Percentiles rank a stretch among this genome's conserved stretches.
Evolutionary conservation across 1,284 basidiomycete genomes (phyloP).

Genomic region (Mrakiaceae sp.): DNA sequence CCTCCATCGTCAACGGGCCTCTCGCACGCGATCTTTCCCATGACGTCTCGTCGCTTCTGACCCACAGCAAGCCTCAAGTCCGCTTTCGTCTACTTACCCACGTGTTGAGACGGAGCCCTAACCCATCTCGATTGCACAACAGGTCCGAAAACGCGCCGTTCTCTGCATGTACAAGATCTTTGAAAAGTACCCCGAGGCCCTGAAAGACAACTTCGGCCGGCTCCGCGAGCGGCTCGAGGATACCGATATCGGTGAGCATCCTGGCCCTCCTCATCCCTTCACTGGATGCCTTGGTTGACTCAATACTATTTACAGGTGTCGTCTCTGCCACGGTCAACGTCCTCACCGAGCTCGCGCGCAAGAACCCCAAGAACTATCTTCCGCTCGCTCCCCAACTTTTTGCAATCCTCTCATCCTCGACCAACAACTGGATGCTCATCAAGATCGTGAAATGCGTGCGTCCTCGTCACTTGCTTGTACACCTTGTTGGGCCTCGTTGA

Average conservation of each 20-base stretch:
- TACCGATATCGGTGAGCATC: constrained; percentile 43
- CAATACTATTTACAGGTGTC: constrained; percentile 48
- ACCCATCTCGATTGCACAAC: neutral
- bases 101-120: neutral
- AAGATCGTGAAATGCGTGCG: constrained; percentile 91
- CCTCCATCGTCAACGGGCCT: constrained; percentile 78
- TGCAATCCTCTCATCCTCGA: constrained; percentile 82
- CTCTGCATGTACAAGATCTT: constrained; percentile 68
- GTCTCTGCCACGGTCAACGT: constrained; percentile 88
- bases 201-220: constrained; percentile 52
- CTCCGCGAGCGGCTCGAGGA: constrained; percentile 80
- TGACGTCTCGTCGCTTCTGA: constrained; percentile 78
- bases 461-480: constrained; percentile 17
- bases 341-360: constrained; percentile 79
- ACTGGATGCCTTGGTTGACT: neutral
- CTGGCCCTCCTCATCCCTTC: constrained; percentile 2
- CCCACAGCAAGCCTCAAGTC: constrained; percentile 67
- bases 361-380: constrained; percentile 66
- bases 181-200: constrained; percentile 64
- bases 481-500: constrained; percentile 8
- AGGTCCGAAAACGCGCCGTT: constrained; percentile 77
- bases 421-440: constrained; percentile 99
- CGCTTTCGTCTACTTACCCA: neutral
- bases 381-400: constrained; percentile 85
- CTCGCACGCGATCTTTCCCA: constrained; percentile 77